These are phyloP conservation scores for Phlebopus sp. DNA, from an alignment of 1,284 basidiomycete species.

Conservation along the genomic window DNA sequence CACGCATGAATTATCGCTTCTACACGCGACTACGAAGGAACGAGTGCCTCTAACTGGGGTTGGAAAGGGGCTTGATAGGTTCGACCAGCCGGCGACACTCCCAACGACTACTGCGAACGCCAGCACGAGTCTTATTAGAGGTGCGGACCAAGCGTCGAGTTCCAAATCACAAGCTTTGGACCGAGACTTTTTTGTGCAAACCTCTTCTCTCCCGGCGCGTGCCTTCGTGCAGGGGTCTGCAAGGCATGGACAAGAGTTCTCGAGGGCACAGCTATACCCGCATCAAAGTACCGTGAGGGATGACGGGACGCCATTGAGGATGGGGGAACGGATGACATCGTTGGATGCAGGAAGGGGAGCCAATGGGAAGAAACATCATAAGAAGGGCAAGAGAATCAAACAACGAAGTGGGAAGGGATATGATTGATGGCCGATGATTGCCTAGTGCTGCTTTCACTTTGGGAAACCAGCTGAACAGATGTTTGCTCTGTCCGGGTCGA, in stretches of 20 bases:
- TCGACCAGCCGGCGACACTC: constrained; percentile 27
- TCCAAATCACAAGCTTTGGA: constrained; percentile 73
- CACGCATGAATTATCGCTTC: constrained; percentile 64
- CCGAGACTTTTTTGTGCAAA: constrained; percentile 76
- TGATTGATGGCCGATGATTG: constrained; percentile 44
- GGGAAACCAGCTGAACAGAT: too few relatives aligned
- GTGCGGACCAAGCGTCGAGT: constrained; percentile 34
- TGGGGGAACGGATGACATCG: constrained; percentile 47
- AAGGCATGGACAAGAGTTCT: constrained; percentile 58
- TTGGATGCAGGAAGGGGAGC: constrained; percentile 41
- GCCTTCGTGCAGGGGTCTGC: constrained; percentile 67
- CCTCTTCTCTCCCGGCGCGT: constrained; percentile 48
- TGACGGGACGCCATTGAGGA: constrained; percentile 64
- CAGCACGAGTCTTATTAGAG: constrained; percentile 14
- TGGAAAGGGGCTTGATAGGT: constrained; percentile 79
- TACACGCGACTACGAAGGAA: constrained; percentile 69
- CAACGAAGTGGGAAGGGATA: constrained; percentile 90
- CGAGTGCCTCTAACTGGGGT: constrained; percentile 84
- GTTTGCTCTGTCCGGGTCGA: too few relatives aligned
- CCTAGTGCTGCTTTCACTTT: background rate
- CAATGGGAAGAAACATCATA: constrained; percentile 84
- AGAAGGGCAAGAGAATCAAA: constrained; percentile 80
- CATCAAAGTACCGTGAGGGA: constrained; percentile 79
- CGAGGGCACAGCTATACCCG: constrained; percentile 66
- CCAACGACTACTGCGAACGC: constrained; percentile 20